These are phyloP conservation scores for Polytrichum commune DNA, from an alignment of 225 moss, liverwort and hornwort genomes.

Conservation along the genomic window DNA sequence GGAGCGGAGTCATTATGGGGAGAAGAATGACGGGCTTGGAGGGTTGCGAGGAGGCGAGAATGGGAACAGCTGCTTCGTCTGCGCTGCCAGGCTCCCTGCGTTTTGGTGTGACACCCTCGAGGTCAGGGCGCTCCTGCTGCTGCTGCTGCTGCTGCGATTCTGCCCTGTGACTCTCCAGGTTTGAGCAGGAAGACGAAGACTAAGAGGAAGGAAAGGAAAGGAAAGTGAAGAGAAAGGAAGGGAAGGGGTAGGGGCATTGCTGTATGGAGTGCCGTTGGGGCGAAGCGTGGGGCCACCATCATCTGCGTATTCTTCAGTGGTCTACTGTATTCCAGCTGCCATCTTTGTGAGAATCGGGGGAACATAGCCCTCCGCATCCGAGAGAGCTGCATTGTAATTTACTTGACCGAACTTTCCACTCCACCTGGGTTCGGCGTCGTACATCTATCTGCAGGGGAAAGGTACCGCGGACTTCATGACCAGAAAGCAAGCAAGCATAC, in stretches of 20 bases:
- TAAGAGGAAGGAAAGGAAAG: neutral
- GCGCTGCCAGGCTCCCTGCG: neutral
- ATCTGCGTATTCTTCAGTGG: too few species aligned
- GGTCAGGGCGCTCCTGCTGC: slow-evolving; percentile 8
- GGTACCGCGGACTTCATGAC: too few species aligned
- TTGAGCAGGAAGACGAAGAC: slow-evolving; percentile 6
- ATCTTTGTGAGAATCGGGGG: too few species aligned
- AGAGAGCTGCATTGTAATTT: too few species aligned
- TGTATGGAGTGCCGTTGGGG: too few species aligned
- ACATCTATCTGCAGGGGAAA: too few species aligned
- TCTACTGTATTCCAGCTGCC: too few species aligned
- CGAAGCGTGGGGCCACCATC: too few species aligned
- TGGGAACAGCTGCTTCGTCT: neutral
- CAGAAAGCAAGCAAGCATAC: too few species aligned
- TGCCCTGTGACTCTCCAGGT: slow-evolving; percentile 4
- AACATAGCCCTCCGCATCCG: too few species aligned
- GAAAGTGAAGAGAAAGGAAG: neutral
- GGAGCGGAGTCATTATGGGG: slow-evolving; percentile 23
- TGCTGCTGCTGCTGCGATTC: slow-evolving; percentile 22
- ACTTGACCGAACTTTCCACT: too few species aligned
- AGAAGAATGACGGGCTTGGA: slow-evolving; percentile 6
- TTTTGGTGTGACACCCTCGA: slow-evolving; percentile 5
- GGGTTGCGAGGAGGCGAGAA: slow-evolving; percentile 1
- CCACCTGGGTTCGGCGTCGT: too few species aligned
- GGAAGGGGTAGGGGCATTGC: neutral